phyloP scores from a whole-genome alignment of 2,329 filamentous ascomycete genomes.

The Lasiodiplodia theobromae region DNA sequence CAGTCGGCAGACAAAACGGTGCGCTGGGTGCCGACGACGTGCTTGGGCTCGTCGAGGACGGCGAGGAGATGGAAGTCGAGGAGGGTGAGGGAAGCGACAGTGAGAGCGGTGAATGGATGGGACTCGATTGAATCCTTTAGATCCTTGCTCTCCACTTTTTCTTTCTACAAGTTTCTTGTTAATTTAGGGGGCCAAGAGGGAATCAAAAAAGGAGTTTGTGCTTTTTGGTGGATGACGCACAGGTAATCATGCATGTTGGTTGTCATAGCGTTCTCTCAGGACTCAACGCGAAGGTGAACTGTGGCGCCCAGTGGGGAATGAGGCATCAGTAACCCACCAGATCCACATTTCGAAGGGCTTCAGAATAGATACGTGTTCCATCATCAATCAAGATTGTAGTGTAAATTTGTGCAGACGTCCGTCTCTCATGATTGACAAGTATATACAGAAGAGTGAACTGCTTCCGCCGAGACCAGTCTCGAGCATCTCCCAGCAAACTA shows the following conservation, averaged over 20 bases:
- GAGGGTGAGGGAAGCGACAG: conserved; percentile 6
- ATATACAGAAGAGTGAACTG: conserved; percentile 8
- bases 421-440: background rate
- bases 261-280: background rate
- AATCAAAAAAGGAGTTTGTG: conserved; percentile 15
- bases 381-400: background rate
- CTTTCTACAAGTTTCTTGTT: conserved; percentile 15
- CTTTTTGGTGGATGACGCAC: conserved; percentile 7
- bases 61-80: conserved; percentile 21
- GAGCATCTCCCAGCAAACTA: background rate
- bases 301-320: background rate
- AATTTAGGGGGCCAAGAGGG: background rate
- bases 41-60: conserved; percentile 10
- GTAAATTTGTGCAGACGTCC: background rate
- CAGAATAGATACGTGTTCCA: background rate
- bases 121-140: conserved; percentile 20
- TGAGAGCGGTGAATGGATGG: conserved; percentile 25
- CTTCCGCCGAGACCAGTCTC: background rate
- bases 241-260: conserved; percentile 12
- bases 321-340: background rate
- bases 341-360: background rate
- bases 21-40: conserved; percentile 5
- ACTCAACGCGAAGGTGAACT: conserved; percentile 13
- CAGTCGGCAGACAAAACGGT: conserved; percentile 39
- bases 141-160: background rate